Evolutionary conservation across 129 eudicot genomes (phyloP).

Genomic region (Tagetes patula): DNA sequence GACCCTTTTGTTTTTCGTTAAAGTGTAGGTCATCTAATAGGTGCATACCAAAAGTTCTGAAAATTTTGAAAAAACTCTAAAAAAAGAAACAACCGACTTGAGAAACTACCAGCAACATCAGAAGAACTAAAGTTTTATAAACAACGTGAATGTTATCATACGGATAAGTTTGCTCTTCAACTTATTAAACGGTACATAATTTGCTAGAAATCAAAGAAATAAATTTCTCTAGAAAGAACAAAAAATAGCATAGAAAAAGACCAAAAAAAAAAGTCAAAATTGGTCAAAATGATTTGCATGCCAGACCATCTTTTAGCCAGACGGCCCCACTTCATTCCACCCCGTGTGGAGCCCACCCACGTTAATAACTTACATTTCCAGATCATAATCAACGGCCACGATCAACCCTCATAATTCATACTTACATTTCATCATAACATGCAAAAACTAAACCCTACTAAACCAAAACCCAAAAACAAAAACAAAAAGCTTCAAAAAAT

Average conservation of each 20-base stretch:
- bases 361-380: conserved; percentile 30
- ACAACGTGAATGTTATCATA: no score
- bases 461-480: neutral
- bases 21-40: no score
- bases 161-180: no score
- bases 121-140: no score
- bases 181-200: neutral
- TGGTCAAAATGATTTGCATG: conserved; percentile 32
- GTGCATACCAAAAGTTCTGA: no score
- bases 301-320: conserved; percentile 25
- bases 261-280: conserved; percentile 25
- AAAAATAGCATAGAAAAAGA: neutral
- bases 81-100: no score
- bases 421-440: conserved; percentile 13
- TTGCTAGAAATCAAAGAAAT: neutral
- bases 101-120: no score
- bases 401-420: conserved; percentile 19
- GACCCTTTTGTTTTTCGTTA: no score
- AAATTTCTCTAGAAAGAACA: neutral
- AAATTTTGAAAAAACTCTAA: no score
- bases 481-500: neutral
- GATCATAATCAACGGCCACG: conserved; percentile 39
- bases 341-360: conserved; percentile 42
- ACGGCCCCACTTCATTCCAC: conserved; percentile 28
- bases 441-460: conserved; percentile 28